Conservation (phyloP, 108 stramenopile species). For the Fistulifera solaris region DNA sequence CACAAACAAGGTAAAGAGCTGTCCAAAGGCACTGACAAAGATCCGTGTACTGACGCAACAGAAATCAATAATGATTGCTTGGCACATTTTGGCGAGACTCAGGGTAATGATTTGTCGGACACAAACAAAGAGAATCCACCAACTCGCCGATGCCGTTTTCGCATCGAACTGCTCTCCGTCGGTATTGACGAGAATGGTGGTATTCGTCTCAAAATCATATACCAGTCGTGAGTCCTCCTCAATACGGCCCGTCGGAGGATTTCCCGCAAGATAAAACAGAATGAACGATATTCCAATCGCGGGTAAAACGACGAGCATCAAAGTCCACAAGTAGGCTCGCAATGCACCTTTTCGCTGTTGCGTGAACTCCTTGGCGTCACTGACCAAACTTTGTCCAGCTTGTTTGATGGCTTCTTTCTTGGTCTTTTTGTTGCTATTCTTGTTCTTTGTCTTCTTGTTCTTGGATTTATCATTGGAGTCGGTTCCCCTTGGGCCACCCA, state of each 20-base stretch:
- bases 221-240: background rate
- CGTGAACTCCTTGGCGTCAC: too few relatives aligned
- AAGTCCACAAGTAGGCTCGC: too few relatives aligned
- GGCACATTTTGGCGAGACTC: slow-evolving; percentile 7
- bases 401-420: too few relatives aligned
- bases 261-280: slow-evolving; percentile 25
- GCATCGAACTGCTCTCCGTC: background rate
- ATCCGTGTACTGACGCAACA: slow-evolving; percentile 28
- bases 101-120: slow-evolving; percentile 25
- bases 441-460: too few relatives aligned
- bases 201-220: background rate
- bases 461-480: too few relatives aligned
- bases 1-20: slow-evolving; percentile 36
- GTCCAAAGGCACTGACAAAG: slow-evolving; percentile 31
- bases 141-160: slow-evolving; percentile 11
- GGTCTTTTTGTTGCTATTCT: too few relatives aligned
- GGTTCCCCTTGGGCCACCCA: too few relatives aligned
- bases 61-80: slow-evolving; percentile 36
- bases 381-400: too few relatives aligned
- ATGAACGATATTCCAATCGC: slow-evolving; percentile 12
- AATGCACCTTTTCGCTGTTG: too few relatives aligned
- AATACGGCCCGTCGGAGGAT: slow-evolving; percentile 14
- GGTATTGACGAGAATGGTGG: background rate
- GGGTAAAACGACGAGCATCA: slow-evolving; percentile 13
- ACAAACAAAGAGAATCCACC: slow-evolving; percentile 21